A percentile compares a stretch with the other conserved stretches of the same genome.
phyloP scores from a whole-genome alignment of 2,329 filamentous ascomycete genomes.

The Microdochium paspali region DNA sequence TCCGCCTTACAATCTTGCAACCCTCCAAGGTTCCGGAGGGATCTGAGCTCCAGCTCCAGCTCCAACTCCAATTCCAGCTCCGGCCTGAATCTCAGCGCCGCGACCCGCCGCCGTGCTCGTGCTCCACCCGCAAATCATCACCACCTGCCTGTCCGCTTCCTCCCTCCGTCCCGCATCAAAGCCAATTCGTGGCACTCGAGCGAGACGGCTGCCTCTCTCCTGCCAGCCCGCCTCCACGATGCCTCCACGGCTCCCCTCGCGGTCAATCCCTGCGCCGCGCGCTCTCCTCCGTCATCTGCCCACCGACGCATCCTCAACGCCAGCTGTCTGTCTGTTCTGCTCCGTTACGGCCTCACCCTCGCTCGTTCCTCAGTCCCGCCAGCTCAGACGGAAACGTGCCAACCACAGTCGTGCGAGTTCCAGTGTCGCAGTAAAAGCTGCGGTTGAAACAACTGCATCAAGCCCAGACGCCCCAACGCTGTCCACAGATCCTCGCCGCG shows the following conservation, averaged over 20 bases:
- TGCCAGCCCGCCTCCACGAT: not conserved
- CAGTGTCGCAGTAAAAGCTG: conserved; percentile 8
- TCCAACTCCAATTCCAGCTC: no score
- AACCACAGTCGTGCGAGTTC: conserved; percentile 11
- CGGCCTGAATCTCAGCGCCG: no score
- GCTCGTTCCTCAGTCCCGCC: conserved; percentile 5
- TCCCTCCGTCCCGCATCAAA: not conserved
- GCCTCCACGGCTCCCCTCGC: not conserved
- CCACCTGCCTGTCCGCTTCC: not conserved
- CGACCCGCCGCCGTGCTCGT: no score
- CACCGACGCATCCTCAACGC: not conserved
- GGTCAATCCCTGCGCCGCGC: not conserved
- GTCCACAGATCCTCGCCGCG: conserved; percentile 27
- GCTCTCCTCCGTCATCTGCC: not conserved
- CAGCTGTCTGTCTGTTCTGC: conserved; percentile 20
- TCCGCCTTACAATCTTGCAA: no score
- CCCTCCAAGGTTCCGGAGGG: no score
- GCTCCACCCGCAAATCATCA: no score
- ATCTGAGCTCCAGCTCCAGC: no score
- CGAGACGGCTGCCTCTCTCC: not conserved
- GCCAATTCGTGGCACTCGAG: not conserved
- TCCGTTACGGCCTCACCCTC: conserved; percentile 9
- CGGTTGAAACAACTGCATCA: conserved; percentile 2
- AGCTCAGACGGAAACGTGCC: conserved; percentile 11
- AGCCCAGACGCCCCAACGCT: conserved; percentile 4